Evolutionary conservation across 306 rosid species (phyloP).

Genomic region (Potentilla sterilis): DNA sequence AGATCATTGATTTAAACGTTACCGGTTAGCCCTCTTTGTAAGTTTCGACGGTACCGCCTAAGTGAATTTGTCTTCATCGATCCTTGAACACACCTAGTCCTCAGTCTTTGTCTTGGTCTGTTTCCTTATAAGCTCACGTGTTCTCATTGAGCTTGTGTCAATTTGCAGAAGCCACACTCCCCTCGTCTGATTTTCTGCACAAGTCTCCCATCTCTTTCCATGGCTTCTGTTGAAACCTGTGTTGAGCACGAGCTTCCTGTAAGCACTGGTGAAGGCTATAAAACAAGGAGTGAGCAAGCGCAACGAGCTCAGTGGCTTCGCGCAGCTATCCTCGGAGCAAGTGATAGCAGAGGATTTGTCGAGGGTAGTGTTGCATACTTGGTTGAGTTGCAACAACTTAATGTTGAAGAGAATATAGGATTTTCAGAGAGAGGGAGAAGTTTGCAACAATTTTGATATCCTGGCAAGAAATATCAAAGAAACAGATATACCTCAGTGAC

Average conservation of each 20-base stretch:
- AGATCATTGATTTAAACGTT: slow-evolving; percentile 13
- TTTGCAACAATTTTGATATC: too few relatives aligned
- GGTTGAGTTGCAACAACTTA: too few relatives aligned
- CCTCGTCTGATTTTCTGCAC: neutral
- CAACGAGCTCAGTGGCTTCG: slow-evolving; percentile 25
- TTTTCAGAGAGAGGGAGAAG: too few relatives aligned
- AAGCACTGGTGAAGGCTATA: neutral
- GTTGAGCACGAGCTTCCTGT: slow-evolving; percentile 20
- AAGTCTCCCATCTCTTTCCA: neutral
- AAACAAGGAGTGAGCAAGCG: neutral
- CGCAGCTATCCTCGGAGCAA: slow-evolving; percentile 19
- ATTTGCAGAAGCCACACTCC: slow-evolving; percentile 16
- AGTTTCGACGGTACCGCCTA: slow-evolving; percentile 6
- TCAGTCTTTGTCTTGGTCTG: neutral
- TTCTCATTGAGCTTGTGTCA: slow-evolving; percentile 18
- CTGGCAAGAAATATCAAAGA: too few relatives aligned
- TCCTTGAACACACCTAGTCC: neutral
- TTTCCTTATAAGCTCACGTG: slow-evolving; percentile 6
- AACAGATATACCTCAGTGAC: too few relatives aligned
- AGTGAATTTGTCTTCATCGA: neutral
- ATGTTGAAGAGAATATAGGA: too few relatives aligned
- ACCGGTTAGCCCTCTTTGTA: neutral
- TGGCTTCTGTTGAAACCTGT: slow-evolving; percentile 10
- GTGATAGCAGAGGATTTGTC: too few relatives aligned
- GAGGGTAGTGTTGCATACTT: too few relatives aligned